Evolutionary conservation across 495 filamentous ascomycete genomes (phyloP), one percentile per base, ranked within the genome.

Genomic region (Poronia punctata): DNA sequence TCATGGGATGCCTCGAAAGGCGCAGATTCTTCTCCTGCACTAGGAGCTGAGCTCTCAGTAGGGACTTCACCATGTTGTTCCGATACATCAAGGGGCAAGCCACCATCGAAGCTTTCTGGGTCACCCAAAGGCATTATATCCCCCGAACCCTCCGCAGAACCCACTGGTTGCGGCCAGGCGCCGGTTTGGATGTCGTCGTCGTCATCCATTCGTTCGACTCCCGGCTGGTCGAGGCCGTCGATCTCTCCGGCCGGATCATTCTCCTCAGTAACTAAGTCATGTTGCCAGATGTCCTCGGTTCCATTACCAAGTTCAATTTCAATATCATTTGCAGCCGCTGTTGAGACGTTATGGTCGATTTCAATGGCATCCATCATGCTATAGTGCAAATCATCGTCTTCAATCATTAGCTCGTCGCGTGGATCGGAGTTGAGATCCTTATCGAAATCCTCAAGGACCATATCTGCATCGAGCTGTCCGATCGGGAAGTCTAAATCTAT

Each of bases 401-500:
- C 72, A 9, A 61, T 55, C 70, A 75, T 75, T 35, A 70, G 34
- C 46, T 72, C 70, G 40, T 67, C 57, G 47, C 65, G 40, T 21
- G 50, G 49, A 26, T 54, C 53, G 6, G 46, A 39, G 35, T 54
- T 54, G 33, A 57, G 46, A 31, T 59, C 33, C 14, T 45, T 52
- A 32, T 55, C 53, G 38, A 62, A 54, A 38, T 57, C 72, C 41
- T 72, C 77, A n/a, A 77, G 61, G 50, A 79, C 78, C 53, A 77
- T 72, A 46, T 86, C 81, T 45, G 76, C 76, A 43, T 84, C 79
- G 27, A 64, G 60, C 20, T 74, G 65, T 28, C 70, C 74, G 38
- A 72, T 65, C 54, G 75, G 73, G 12, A 83, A 63, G 53, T 88
- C 83, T 47, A 87, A 67, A 47, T 87, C 82, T 48, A 87, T 83